phyloP scores from a whole-genome alignment of 2,329 filamentous ascomycete genomes.

The Stagonosporopsis cucurbitacearum region DNA sequence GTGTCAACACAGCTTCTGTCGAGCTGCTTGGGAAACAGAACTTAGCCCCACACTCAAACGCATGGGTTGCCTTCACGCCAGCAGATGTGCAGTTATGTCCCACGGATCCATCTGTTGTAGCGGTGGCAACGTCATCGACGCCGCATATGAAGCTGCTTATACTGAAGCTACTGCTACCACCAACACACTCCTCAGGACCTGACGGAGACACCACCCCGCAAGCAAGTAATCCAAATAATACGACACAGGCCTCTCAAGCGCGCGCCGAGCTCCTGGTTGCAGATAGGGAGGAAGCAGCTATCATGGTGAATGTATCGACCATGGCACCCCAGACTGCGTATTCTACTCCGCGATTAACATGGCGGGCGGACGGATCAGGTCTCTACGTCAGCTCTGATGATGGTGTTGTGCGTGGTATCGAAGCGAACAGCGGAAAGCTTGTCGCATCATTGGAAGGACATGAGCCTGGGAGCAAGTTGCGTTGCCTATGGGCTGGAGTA shows the following conservation, averaged over 20 bases:
- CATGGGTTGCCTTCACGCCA: slow-evolving; percentile 70
- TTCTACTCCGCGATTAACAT: slow-evolving; percentile 66
- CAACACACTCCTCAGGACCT: slow-evolving; percentile 18
- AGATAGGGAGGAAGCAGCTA: slow-evolving; percentile 65
- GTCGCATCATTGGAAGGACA: slow-evolving; percentile 60
- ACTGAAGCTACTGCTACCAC: slow-evolving; percentile 62
- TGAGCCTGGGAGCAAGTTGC: slow-evolving; percentile 63
- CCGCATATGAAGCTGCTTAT: slow-evolving; percentile 69
- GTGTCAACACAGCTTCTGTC: slow-evolving; percentile 21
- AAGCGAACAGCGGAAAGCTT: slow-evolving; percentile 65
- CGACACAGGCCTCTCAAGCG: slow-evolving; percentile 60
- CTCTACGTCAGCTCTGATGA: slow-evolving; percentile 72
- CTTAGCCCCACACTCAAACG: slow-evolving; percentile 66
- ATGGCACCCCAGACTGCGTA: slow-evolving; percentile 69
- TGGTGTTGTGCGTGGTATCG: slow-evolving; percentile 66
- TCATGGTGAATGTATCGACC: slow-evolving; percentile 65
- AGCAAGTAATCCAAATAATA: slow-evolving; percentile 6
- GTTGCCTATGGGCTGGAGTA: slow-evolving; percentile 63
- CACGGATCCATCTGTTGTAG: slow-evolving; percentile 60
- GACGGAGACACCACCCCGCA: slow-evolving; percentile 10
- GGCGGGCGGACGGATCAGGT: slow-evolving; percentile 67
- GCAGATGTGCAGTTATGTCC: slow-evolving; percentile 64
- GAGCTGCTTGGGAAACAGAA: slow-evolving; percentile 63
- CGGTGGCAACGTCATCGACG: slow-evolving; percentile 65
- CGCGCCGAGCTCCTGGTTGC: slow-evolving; percentile 59